phyloP scores from a whole-genome alignment of 495 filamentous ascomycete genomes.

The Glutinoglossum americanum region DNA sequence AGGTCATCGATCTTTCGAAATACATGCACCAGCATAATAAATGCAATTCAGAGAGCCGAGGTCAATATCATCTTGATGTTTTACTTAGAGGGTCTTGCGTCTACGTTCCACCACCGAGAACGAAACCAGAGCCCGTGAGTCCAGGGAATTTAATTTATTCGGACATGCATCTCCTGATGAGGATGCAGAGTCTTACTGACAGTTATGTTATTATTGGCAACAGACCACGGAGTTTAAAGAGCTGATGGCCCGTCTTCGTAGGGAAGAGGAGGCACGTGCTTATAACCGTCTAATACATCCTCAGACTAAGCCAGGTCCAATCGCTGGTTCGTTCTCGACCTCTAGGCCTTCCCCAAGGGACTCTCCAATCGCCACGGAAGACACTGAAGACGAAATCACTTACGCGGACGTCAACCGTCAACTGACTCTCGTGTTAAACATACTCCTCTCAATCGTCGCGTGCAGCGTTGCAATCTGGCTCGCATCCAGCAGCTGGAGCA shows the following conservation, averaged over 20 bases:
- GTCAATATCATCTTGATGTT: slow-evolving; percentile 29
- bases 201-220: too few relatives aligned
- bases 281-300: slow-evolving; percentile 61
- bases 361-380: not conserved
- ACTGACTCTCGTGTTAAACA: slow-evolving; percentile 50
- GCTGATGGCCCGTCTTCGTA: slow-evolving; percentile 65
- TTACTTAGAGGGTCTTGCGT: slow-evolving; percentile 51
- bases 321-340: not conserved
- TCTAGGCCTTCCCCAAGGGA: not conserved
- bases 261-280: slow-evolving; percentile 51
- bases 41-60: not conserved
- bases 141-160: too few relatives aligned
- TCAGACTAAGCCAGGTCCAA: slow-evolving; percentile 4
- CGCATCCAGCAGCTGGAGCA: slow-evolving; percentile 44
- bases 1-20: slow-evolving; percentile 48
- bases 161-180: too few relatives aligned
- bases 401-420: slow-evolving; percentile 49
- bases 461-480: slow-evolving; percentile 55
- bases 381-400: slow-evolving; percentile 19
- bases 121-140: slow-evolving; percentile 55
- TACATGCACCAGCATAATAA: slow-evolving; percentile 18
- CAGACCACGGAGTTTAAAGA: slow-evolving; percentile 76
- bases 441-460: slow-evolving; percentile 49
- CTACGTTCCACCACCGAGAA: slow-evolving; percentile 46
- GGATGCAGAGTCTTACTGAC: too few relatives aligned